Base-by-base conservation (phyloP, 495 filamentous ascomycete genomes). In the Tetracladium marchalianum region DNA sequence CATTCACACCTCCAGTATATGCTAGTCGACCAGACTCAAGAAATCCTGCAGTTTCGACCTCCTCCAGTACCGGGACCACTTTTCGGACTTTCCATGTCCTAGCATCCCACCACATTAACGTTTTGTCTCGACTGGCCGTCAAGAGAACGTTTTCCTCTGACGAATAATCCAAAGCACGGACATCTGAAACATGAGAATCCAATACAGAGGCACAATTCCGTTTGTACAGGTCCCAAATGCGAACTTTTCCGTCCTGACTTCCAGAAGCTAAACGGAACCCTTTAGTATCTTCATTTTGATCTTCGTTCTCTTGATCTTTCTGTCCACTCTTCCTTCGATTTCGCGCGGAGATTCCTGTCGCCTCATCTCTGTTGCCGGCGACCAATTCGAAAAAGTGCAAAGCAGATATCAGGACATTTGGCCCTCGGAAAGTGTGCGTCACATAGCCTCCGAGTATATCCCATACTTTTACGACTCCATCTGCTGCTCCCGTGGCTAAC, bases 401-500 rank as follows among this genome's bases (percentile, higher is more conserved):
- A 5, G 92, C 86, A 5, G 92, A 94, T 17, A 99, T 77, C 32
- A 97, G 75, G 5, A 92, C 87, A 52, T 85, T 82, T 47, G 90
- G 90, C 12, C 90, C 92, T 52, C 87, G 81, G 61, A 99, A 90
- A 1, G 88, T 96, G 62, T 99, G 92, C 12, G 92, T 99, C 19
- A 87, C 78, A 61, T 81, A 97, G 11, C 92, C 93, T 13, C 85
- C 88, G 47, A 73, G 67, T 33, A 99, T 90, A 66, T 99, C 93
- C 88, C 87, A 97, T 43, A 99, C 82, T 62, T 99, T 99, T 50
- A 95, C 82, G 4, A 81, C 74, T 19, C 92, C 92, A 64, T 97
- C 92, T 7, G 92, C 86, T 18, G 79, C 85, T 44, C 92, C 92
- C 15, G 90, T 95, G 32, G 90, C 92, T 35, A 97, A 66, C 10